Evolutionary conservation across 192 early-diverging fungal genomes (phyloP).

Genomic region (Coemansia sp.): DNA sequence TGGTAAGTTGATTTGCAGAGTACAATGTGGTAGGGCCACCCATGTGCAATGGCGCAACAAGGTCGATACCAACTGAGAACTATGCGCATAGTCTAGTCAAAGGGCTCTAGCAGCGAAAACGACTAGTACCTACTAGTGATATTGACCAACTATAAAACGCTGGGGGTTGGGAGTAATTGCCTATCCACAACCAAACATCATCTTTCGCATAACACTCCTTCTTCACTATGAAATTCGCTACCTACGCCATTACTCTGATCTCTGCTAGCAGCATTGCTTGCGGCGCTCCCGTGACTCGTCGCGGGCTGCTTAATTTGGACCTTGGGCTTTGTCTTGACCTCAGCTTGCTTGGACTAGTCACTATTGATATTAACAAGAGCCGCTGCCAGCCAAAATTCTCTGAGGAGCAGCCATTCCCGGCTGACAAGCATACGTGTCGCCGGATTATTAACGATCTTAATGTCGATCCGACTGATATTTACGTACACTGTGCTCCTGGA

Average conservation of each 20-base stretch:
- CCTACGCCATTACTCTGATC: slow-evolving; percentile 14
- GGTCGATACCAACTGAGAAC: neutral
- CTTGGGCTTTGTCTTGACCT: slow-evolving; percentile 38
- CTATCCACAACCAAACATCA: neutral
- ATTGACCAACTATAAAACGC: neutral
- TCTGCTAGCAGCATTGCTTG: slow-evolving; percentile 10
- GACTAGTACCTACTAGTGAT: neutral
- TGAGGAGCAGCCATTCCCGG: slow-evolving; percentile 12
- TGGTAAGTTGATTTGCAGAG: neutral
- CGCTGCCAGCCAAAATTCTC: slow-evolving; percentile 29
- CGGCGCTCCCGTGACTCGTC: slow-evolving; percentile 12
- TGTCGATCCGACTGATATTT: slow-evolving; percentile 15
- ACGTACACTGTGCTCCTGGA: slow-evolving; percentile 11
- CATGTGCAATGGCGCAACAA: neutral
- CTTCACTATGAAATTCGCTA: slow-evolving; percentile 21
- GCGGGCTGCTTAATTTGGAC: slow-evolving; percentile 36
- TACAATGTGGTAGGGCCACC: too few relatives aligned
- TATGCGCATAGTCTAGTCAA: neutral
- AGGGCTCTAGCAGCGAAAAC: neutral
- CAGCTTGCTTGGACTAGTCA: slow-evolving; percentile 31
- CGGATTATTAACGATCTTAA: neutral
- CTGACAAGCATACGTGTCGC: slow-evolving; percentile 10
- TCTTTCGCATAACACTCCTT: neutral
- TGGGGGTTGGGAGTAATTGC: neutral
- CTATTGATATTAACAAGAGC: slow-evolving; percentile 23